These are phyloP conservation scores for Hypoxylon subgilvum DNA, from an alignment of 495 filamentous ascomycete genomes.

Conservation along the genomic window DNA sequence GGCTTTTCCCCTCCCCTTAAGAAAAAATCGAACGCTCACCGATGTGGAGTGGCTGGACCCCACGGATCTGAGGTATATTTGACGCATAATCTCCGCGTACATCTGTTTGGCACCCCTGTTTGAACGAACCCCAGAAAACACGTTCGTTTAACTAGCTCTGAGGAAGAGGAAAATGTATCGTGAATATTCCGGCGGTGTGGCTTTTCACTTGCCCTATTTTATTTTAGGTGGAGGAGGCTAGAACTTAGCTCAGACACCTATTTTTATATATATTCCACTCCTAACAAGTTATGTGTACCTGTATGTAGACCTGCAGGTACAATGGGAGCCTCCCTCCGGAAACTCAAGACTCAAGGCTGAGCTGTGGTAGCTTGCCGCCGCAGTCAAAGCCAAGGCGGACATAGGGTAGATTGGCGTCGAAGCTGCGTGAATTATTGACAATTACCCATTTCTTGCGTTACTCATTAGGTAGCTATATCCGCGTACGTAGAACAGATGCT, in stretches of 20 bases:
- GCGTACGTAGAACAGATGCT: not conserved
- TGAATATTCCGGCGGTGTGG: conserved; percentile 29
- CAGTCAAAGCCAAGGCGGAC: too few species aligned
- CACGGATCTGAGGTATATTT: conserved; percentile 34
- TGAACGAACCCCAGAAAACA: conserved; percentile 13
- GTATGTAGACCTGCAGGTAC: conserved; percentile 6
- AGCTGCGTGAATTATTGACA: not conserved
- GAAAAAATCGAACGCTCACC: conserved; percentile 11
- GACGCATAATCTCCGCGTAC: conserved; percentile 32
- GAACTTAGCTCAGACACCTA: too few species aligned
- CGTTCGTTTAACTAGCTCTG: conserved; percentile 3
- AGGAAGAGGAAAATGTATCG: conserved; percentile 1
- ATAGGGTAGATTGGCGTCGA: not conserved
- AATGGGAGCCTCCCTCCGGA: not conserved
- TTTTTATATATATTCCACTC: conserved; percentile 7
- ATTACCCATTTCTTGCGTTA: not conserved
- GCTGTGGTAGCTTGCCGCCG: too few species aligned
- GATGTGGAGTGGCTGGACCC: conserved; percentile 26
- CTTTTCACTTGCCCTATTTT: conserved; percentile 8
- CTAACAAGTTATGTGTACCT: too few species aligned
- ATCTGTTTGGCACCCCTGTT: conserved; percentile 11
- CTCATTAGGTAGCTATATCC: conserved; percentile 21
- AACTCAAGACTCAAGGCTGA: too few species aligned
- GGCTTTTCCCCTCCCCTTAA: not conserved
- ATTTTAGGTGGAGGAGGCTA: too few species aligned